These are phyloP conservation scores for Fusarium bulbicola DNA, from an alignment of 2,329 filamentous ascomycete genomes.

Conservation along the genomic window DNA sequence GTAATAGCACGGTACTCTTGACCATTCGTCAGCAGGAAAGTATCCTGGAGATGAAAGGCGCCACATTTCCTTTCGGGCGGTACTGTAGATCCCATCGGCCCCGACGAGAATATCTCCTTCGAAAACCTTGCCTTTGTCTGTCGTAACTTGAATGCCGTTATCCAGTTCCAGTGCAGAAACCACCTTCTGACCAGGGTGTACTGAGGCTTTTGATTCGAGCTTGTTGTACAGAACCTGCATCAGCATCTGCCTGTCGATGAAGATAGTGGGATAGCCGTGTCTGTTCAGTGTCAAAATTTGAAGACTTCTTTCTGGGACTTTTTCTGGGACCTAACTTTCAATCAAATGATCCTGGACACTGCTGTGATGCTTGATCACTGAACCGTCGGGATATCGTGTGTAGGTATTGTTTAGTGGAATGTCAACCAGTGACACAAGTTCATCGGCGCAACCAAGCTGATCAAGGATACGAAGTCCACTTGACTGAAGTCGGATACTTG, in stretches of 20 bases:
- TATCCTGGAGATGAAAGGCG: constrained; percentile 5
- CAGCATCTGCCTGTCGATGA: constrained; percentile 50
- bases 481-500: constrained; percentile 56
- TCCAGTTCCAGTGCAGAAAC: not conserved
- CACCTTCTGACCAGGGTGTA: constrained; percentile 31
- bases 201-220: constrained; percentile 41
- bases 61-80: constrained; percentile 46
- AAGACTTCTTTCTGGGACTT: rapidly evolving
- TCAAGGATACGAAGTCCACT: constrained; percentile 57
- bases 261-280: constrained; percentile 45
- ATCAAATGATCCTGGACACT: rapidly evolving
- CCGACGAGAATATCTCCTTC: constrained; percentile 50
- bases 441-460: constrained; percentile 44
- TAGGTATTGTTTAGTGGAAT: not conserved
- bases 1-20: not conserved
- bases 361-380: not conserved
- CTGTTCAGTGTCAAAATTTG: not conserved
- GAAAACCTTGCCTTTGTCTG: constrained; percentile 18
- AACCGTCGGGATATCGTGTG: not conserved
- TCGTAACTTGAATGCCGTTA: not conserved
- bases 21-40: constrained; percentile 17
- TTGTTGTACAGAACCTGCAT: constrained; percentile 48
- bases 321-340: not conserved
- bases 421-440: not conserved
- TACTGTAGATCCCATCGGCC: constrained; percentile 54